Base-by-base conservation (phyloP, 169 alveolate genomes). In the Eimeria falciformis region DNA sequence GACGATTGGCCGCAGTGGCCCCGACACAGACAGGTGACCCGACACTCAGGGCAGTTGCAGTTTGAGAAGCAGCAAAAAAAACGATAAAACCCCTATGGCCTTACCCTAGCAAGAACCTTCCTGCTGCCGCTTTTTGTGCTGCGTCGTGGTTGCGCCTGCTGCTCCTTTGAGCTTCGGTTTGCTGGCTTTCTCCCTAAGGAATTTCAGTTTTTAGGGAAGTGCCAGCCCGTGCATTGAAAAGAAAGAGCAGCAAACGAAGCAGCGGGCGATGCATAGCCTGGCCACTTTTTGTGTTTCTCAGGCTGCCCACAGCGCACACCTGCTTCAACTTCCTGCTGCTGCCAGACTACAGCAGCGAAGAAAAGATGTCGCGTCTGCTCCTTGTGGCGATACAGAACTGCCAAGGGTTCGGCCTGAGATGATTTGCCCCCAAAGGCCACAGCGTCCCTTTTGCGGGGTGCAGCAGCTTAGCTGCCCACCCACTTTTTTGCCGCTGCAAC, bases 261-360 rank as follows among this genome's bases (percentile, higher is more conserved):
- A 50, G 62, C 62, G 18, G 62, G 18, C 11, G 62, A 50, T 50
- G 62, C 62, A 12, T 12, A 12, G 62, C 23, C 62, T 43, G 12
- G 50, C 65, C 68, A 46, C 29, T 58, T 79, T 78, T 18, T 56
- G 50, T 43, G 65, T 29, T 40, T 6, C 37, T 9, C 86, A 91
- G 97, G 78, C 97, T 97, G 27, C 99, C 99, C 21, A 95, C 98
- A 14, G 98, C 99, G 3, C 98, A 97, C 95, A 98, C 99, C 68
- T 98, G 99, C 90, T 98, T 98, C 93, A 98, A 98, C 88, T 96
- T 95, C 83, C 87, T 98, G 82, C 93, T 97, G 75, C 89, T 97
- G n/a, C 98, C 99, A 9, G 98, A 96, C 37, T 98, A 98, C 89
- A 66, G 93, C 66, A 66, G 94, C 29, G 94, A 95, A 82, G 98